phyloP scores from a whole-genome alignment of 768 basidiomycete genomes.

The Cystofilobasidium macerans region DNA sequence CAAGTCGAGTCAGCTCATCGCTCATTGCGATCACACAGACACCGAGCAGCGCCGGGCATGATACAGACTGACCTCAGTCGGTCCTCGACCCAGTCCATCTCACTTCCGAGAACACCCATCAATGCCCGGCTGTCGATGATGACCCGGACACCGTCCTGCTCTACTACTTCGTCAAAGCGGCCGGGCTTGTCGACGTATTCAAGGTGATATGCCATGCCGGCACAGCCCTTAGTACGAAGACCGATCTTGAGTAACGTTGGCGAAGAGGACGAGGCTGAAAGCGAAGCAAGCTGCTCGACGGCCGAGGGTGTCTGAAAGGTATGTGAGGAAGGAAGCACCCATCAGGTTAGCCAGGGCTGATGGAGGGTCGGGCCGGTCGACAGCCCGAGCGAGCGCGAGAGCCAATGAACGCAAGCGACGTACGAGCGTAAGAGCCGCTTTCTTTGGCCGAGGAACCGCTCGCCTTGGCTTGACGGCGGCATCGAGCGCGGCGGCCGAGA shows the following conservation, averaged over 20 bases:
- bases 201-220: slow-evolving; percentile 76
- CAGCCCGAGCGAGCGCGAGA: neutral
- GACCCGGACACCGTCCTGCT: slow-evolving; percentile 87
- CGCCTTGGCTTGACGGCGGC: slow-evolving; percentile 12
- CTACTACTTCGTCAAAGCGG: slow-evolving; percentile 90
- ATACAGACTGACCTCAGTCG: slow-evolving; percentile 55
- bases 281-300: slow-evolving; percentile 4
- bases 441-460: slow-evolving; percentile 32
- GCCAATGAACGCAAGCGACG: slow-evolving; percentile 18
- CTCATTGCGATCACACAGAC: neutral
- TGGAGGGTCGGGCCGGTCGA: neutral
- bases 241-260: slow-evolving; percentile 61
- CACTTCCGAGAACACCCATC: slow-evolving; percentile 95
- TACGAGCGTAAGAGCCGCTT: slow-evolving; percentile 40
- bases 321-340: neutral
- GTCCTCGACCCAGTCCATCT: slow-evolving; percentile 98
- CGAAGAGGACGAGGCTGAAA: neutral
- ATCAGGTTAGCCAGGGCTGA: neutral
- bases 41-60: slow-evolving; percentile 3
- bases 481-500: neutral
- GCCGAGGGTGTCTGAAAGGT: slow-evolving; percentile 6
- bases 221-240: slow-evolving; percentile 95
- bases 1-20: neutral
- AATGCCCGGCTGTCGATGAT: slow-evolving; percentile 92
- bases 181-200: slow-evolving; percentile 86